Evolutionary conservation across 2,329 filamentous ascomycete genomes (phyloP).

Genomic region (Xylariaceae sp.): DNA sequence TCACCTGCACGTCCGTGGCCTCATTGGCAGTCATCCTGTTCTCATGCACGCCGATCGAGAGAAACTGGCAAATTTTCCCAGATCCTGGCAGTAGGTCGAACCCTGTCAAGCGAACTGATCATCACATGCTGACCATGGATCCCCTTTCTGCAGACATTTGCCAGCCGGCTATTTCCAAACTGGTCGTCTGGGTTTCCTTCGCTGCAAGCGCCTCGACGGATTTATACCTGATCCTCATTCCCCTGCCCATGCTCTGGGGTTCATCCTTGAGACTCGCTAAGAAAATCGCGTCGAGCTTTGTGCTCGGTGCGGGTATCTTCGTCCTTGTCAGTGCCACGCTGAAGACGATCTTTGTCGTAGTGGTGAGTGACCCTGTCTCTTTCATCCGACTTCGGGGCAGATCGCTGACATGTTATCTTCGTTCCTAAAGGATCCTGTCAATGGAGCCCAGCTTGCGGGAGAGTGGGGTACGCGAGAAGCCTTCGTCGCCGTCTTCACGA

Average conservation of each 20-base stretch:
- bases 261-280: constrained; percentile 34
- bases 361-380: constrained; percentile 26
- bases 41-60: constrained; percentile 42
- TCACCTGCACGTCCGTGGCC: constrained; percentile 42
- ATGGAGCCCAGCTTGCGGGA: constrained; percentile 38
- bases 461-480: constrained; percentile 41
- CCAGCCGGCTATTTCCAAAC: constrained; percentile 43
- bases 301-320: constrained; percentile 38
- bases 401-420: background rate
- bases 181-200: constrained; percentile 45
- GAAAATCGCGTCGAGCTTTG: constrained; percentile 35
- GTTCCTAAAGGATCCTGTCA: constrained; percentile 34
- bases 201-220: constrained; percentile 52
- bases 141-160: constrained; percentile 30
- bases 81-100: constrained; percentile 47
- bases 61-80: constrained; percentile 52
- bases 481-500: constrained; percentile 41
- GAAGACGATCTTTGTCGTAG: constrained; percentile 35
- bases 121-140: constrained; percentile 11
- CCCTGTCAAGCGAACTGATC: background rate
- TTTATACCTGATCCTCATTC: constrained; percentile 55
- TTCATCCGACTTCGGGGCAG: background rate
- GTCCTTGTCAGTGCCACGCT: constrained; percentile 38
- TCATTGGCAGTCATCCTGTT: constrained; percentile 43
- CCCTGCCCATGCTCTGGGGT: constrained; percentile 46